A percentile compares a stretch with the other conserved stretches of the same genome.
phyloP scores from a whole-genome alignment of 1,139 yeast genomes.

The Sugiyamaella neomexicana region DNA sequence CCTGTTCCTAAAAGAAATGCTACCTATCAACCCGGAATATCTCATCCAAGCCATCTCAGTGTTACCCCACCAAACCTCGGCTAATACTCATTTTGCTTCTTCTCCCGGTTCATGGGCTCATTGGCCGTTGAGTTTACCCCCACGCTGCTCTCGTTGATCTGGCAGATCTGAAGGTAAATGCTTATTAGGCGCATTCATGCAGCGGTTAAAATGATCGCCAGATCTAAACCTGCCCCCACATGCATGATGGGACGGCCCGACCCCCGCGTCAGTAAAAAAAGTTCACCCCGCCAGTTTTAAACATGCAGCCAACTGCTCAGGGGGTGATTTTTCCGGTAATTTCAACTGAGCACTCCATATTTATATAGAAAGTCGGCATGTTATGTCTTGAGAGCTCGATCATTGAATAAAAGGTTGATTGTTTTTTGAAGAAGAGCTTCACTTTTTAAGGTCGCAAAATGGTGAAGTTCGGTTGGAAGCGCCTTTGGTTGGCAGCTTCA shows the following conservation, averaged over 20 bases:
- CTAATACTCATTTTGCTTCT: neutral
- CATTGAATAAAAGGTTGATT: neutral
- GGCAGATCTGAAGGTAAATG: neutral
- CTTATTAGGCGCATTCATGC: neutral
- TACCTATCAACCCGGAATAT: neutral
- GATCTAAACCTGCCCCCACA: neutral
- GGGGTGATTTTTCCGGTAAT: constrained; percentile 5
- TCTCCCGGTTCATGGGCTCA: too few species aligned
- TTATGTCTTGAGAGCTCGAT: too few species aligned
- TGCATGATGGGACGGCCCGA: neutral
- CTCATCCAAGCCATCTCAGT: too few species aligned
- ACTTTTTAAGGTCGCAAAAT: too few species aligned
- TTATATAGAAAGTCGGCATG: constrained; percentile 9
- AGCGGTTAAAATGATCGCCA: constrained; percentile 13
- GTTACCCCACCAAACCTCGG: constrained; percentile 5
- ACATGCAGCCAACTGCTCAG: neutral
- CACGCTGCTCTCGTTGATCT: too few species aligned
- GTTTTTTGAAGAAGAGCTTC: too few species aligned
- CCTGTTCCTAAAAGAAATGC: neutral
- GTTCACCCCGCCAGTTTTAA: neutral
- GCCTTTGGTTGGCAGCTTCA: constrained; percentile 6
- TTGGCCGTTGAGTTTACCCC: too few species aligned
- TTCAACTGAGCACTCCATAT: constrained; percentile 1
- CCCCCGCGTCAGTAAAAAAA: neutral
- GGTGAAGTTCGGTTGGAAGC: constrained; percentile 8